Conservation (phyloP, 331 rosid genomes). For the Ulmus americana region DNA sequence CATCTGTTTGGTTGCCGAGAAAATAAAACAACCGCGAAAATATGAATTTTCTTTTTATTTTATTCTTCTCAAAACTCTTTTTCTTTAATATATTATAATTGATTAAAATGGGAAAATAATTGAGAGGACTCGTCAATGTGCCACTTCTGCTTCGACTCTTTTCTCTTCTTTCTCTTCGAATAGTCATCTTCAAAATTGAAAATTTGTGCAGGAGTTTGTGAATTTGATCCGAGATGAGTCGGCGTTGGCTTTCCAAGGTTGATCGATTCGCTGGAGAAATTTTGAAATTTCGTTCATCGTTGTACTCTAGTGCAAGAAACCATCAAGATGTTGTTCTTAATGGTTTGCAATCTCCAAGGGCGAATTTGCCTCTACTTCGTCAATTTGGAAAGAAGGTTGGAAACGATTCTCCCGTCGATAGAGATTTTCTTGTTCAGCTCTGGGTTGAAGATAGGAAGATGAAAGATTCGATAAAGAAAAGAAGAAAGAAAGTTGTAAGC, state of each 20-base stretch:
- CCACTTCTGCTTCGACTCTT: not conserved
- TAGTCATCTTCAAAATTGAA: not conserved
- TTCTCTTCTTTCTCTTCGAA: not conserved
- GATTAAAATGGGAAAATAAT: not conserved
- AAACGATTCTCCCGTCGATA: conserved; percentile 34
- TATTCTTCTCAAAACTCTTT: not conserved
- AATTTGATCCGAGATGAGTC: conserved; percentile 36
- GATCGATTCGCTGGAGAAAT: conserved; percentile 3
- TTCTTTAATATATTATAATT: not conserved
- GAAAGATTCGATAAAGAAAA: conserved; percentile 22
- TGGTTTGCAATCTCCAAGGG: conserved; percentile 12
- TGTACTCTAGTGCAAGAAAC: not conserved
- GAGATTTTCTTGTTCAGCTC: conserved; percentile 51
- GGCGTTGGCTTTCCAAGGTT: conserved; percentile 24
- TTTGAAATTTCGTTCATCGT: conserved; percentile 18
- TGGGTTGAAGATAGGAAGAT: conserved; percentile 56
- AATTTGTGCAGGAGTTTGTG: not conserved
- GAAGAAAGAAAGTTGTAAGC: conserved; percentile 20
- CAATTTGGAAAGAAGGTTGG: conserved; percentile 36
- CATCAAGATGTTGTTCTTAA: not conserved
- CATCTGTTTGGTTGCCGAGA: not conserved
- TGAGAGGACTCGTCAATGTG: not conserved
- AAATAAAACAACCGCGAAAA: not conserved
- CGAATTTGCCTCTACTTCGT: conserved; percentile 21
- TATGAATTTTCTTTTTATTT: not conserved